Evolutionary conservation across 2,329 filamentous ascomycete genomes (phyloP), one percentile per base, ranked within the genome.

Genomic region (Phaeosphaeria sp.): DNA sequence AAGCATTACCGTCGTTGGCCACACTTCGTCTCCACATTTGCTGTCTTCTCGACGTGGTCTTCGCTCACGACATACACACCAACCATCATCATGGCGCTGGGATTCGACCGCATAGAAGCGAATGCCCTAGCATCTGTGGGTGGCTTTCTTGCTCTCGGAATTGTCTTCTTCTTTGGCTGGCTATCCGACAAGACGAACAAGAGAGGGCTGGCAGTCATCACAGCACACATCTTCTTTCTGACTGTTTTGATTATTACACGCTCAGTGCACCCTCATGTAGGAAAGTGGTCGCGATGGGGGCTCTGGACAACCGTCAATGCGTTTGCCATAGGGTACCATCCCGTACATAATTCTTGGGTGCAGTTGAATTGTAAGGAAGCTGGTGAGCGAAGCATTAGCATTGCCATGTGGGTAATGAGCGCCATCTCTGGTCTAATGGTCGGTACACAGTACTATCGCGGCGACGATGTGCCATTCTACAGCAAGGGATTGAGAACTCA

Each of bases 281-380:
- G 79, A 0, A 80, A 77, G 59, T 85, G 83, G 83, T 77, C 77
- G 7, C 77, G 78, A 11, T 83, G 81, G 73, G 82, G 77, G 0
- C 68, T 85, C 6, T 85, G 83, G 83, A 85, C 83, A 2, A 74
- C 75, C 0, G 77, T 84, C 2, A 85, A 85, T 65, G 73, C 72
- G 1, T 79, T 85, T 39, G 81, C 83, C 0, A 83, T 85, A 9
- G 81, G 83, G 0, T 85, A 85, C 59, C 83, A 85, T 66, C 83
- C 83, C 0, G 76, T 83, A 0, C 82, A 84, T 54, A 85, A 85
- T 66, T 78, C 81, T 0, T 85, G 82, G 83, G 72, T 83, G 18
- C 81, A 84, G 64, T 69, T 84, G 6, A 85, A 85, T 60, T 84
- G 83, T 61, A 73, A 71, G 15, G 79, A 80, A 18, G 65, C 79